Base-by-base conservation (phyloP, 2,329 filamentous ascomycete species). In the Parastagonospora avenae region DNA sequence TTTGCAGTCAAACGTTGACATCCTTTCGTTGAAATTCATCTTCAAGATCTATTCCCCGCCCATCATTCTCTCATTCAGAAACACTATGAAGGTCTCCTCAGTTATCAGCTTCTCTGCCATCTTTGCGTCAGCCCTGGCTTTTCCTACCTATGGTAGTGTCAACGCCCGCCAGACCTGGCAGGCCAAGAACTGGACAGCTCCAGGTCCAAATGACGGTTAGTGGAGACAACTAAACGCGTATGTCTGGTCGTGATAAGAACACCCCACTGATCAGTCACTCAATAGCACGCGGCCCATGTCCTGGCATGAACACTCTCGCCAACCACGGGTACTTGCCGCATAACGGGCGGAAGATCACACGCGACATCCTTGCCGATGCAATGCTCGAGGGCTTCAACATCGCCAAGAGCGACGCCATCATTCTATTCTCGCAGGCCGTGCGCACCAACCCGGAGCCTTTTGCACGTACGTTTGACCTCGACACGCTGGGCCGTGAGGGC, bases 361-460 rank as follows among this genome's bases (percentile, higher is more conserved):
- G 37, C 36, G 48, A 51, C 19, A 46, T 46, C 4, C 37, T 51
- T n/a, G 48, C 48, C 16, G 43, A 46, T 1, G 48, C 42, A 4
- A 51, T 51, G 48, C 48, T 51, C 12, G 42, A 46, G 10, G 48
- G 48, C 1, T 51, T 51, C 30, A 51, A 51, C 42, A 46, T 51
- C 42, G 48, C 48, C 19, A 41, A 35, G 5, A 51, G 48, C 37
- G 48, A 51, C 37, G 48, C 48, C 15, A 45, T 51, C 11, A 51
- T 51, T 15, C 48, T 51, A 4, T 51, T 51, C 19, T 41, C 42
- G 7, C 48, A 51, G 7, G 48, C 48, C 11, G 48, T 51, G 2
- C 42, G 48, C 42, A 51, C 48, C 1, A 51, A 51, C 31, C 48
- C 48, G 9, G 36, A 42, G 30, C 48, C 48, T 0, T 42, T 51